Evolutionary conservation across 1,139 yeast species (phyloP).

Genomic region (Pichia cactophila): DNA sequence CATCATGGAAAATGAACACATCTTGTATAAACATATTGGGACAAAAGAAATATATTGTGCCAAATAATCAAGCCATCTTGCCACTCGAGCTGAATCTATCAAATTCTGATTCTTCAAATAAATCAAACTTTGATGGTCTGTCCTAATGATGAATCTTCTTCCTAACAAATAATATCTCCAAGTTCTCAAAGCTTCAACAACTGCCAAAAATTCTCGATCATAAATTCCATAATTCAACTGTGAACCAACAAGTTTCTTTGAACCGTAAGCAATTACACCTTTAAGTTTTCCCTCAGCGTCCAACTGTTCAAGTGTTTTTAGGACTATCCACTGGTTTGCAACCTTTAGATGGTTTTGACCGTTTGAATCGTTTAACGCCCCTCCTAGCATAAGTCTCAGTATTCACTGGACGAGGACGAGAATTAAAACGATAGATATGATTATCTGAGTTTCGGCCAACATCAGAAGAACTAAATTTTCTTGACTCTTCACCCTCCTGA

Average conservation of each 20-base stretch:
- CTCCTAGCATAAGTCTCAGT: too few relatives aligned
- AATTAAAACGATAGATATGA: too few relatives aligned
- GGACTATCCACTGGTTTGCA: too few relatives aligned
- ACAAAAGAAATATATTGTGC: background rate
- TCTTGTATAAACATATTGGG: too few relatives aligned
- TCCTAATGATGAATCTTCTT: conserved; percentile 1
- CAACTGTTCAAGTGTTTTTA: conserved; percentile 1
- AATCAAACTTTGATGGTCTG: conserved; percentile 1
- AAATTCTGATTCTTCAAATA: conserved; percentile 2
- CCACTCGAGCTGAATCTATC: background rate
- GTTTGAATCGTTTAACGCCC: too few relatives aligned
- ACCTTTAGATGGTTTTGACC: too few relatives aligned
- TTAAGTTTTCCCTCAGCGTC: background rate
- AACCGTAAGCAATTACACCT: conserved; percentile 3
- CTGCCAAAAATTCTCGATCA: conserved; percentile 2
- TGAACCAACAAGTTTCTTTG: background rate
- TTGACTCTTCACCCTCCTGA: too few relatives aligned
- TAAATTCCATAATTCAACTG: conserved; percentile 2
- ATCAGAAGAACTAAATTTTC: too few relatives aligned
- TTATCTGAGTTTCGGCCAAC: too few relatives aligned
- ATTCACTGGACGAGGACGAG: too few relatives aligned
- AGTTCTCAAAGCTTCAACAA: conserved; percentile 3
- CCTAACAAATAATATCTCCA: conserved; percentile 3
- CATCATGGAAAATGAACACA: too few relatives aligned
- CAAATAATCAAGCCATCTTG: conserved; percentile 6